A percentile compares a stretch with the other conserved stretches of the same genome.
Conservation (phyloP, 2,329 filamentous ascomycete species). For the Fusarium pininemorale region DNA sequence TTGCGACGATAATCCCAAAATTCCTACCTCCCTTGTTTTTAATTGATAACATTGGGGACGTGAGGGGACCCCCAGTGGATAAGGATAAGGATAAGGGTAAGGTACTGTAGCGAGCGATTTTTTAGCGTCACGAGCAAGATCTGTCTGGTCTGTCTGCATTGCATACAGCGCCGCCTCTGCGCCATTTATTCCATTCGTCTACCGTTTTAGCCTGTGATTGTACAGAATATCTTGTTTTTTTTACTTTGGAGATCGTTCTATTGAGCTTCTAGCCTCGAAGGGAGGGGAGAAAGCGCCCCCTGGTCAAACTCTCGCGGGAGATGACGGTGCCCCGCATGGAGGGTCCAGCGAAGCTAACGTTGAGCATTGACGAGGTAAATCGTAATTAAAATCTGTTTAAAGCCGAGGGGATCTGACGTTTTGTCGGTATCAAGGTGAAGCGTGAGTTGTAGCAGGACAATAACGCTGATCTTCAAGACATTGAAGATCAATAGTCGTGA, state of each 20-base stretch:
- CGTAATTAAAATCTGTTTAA: constrained; percentile 14
- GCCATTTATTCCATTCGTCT: constrained; percentile 4
- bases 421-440: constrained; percentile 2
- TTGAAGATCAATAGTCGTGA: neutral
- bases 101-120: neutral
- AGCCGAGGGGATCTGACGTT: neutral
- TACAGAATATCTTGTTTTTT: neutral
- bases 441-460: constrained; percentile 1
- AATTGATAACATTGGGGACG: constrained; percentile 36
- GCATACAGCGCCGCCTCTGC: neutral
- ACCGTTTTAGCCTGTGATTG: neutral
- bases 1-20: constrained; percentile 8
- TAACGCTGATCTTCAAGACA: neutral
- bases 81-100: neutral
- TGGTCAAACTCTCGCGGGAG: constrained; percentile 4
- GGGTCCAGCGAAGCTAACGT: neutral
- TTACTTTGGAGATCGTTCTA: neutral
- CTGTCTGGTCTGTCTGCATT: neutral
- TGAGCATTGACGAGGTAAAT: constrained; percentile 24
- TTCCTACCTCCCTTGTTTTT: constrained; percentile 7
- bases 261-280: neutral
- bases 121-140: constrained; percentile 14
- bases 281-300: neutral
- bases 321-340: constrained; percentile 20
- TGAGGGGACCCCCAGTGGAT: constrained; percentile 22